These are phyloP conservation scores for Penicillium sp. DNA, from an alignment of 2,329 filamentous ascomycete species.

Conservation along the genomic window DNA sequence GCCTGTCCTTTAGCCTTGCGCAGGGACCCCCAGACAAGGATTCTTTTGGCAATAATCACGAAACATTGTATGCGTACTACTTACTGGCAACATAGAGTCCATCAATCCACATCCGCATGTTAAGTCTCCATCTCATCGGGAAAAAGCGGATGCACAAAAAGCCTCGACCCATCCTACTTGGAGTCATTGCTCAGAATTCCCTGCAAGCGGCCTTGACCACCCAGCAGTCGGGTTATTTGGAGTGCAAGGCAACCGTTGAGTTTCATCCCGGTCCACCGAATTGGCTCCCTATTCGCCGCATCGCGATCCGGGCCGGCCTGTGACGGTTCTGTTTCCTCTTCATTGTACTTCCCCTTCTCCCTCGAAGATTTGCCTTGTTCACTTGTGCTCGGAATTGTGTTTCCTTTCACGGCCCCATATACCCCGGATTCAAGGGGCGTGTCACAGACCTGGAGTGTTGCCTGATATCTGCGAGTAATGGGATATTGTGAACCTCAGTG, in stretches of 20 bases:
- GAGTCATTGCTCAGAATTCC: constrained; percentile 12
- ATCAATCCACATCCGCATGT: neutral
- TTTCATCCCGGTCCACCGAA: constrained; percentile 22
- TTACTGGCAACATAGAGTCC: neutral
- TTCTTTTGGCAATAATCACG: neutral
- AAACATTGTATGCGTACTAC: constrained; percentile 2
- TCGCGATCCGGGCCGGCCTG: constrained; percentile 20
- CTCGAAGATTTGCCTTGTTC: constrained; percentile 13
- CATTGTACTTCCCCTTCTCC: constrained; percentile 1
- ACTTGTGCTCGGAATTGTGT: constrained; percentile 7
- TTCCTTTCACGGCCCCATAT: neutral
- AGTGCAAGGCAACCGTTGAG: constrained; percentile 20
- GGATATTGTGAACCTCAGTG: neutral
- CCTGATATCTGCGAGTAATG: neutral
- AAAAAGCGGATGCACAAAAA: constrained; percentile 5
- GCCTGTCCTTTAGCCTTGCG: constrained; percentile 11
- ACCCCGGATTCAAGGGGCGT: constrained; percentile 12
- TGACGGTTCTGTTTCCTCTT: constrained; percentile 8
- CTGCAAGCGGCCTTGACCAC: constrained; percentile 9
- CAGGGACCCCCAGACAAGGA: constrained; percentile 2
- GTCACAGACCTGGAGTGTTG: constrained; percentile 3
- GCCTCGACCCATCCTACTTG: constrained; percentile 18
- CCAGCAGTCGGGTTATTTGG: neutral
- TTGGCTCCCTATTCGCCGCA: constrained; percentile 19
- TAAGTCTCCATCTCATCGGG: neutral